A percentile compares a stretch with the other conserved stretches of the same genome.
phyloP scores from a whole-genome alignment of 192 early-diverging fungal species.

The Dimargaris xerosporica region DNA sequence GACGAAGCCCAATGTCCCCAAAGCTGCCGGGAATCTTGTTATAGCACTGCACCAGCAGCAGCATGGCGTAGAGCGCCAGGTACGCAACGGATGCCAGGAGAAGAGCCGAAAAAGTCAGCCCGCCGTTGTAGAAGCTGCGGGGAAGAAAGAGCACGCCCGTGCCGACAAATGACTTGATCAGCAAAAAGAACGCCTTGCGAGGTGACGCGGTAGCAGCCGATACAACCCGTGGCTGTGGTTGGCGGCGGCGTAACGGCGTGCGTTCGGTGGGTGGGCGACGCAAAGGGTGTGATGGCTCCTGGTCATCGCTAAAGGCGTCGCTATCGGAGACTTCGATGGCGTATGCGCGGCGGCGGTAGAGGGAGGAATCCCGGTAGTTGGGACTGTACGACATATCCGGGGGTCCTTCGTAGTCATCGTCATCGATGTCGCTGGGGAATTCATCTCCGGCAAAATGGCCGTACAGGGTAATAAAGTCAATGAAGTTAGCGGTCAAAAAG shows the following conservation, averaged over 20 bases:
- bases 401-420: conserved; percentile 29
- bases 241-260: background rate
- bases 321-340: background rate
- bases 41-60: conserved; percentile 47
- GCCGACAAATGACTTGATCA: conserved; percentile 70
- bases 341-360: background rate
- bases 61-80: conserved; percentile 45
- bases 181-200: conserved; percentile 55
- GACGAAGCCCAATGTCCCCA: conserved; percentile 47
- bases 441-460: conserved; percentile 92
- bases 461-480: conserved; percentile 85
- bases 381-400: background rate
- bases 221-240: background rate
- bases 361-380: no score
- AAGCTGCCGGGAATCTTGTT: conserved; percentile 40
- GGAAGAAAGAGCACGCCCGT: conserved; percentile 63
- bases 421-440: conserved; percentile 64
- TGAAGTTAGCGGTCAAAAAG: conserved; percentile 76
- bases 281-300: background rate
- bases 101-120: conserved; percentile 41
- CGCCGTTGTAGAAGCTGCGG: conserved; percentile 61
- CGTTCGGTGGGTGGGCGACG: background rate
- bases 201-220: conserved; percentile 37
- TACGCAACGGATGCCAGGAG: conserved; percentile 38
- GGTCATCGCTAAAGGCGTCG: conserved; percentile 2